Conservation (phyloP, 208 protist species). For the Trypanosoma melophagium region DNA sequence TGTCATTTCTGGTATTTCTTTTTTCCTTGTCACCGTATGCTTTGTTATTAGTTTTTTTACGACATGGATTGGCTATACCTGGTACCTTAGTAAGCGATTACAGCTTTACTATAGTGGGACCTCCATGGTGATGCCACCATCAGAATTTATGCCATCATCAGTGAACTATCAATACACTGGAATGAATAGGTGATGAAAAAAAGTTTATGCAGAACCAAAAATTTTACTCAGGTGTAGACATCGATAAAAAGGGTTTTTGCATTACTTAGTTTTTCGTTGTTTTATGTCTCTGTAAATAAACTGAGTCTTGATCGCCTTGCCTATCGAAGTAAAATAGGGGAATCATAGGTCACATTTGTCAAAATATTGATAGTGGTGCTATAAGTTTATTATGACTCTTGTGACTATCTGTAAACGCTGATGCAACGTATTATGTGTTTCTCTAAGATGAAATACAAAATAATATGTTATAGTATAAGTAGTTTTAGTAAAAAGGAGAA, state of each 20-base stretch:
- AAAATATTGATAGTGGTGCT: background rate
- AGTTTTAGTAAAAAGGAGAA: background rate
- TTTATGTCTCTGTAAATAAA: background rate
- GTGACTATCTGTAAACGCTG: background rate
- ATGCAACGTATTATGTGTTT: background rate
- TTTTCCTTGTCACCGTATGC: conserved; percentile 59
- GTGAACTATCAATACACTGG: background rate
- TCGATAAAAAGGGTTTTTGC: no score
- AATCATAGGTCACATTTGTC: background rate
- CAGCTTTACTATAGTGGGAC: conserved; percentile 58
- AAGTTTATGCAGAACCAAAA: background rate
- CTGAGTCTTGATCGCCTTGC: no score
- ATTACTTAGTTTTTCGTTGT: background rate
- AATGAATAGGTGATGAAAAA: conserved; percentile 14
- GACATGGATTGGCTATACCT: conserved; percentile 75
- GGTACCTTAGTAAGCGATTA: conserved; percentile 72
- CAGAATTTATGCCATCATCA: background rate
- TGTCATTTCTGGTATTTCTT: conserved; percentile 63
- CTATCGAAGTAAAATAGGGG: background rate
- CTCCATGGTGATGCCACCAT: conserved; percentile 2
- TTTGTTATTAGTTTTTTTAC: conserved; percentile 75
- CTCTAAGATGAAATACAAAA: background rate
- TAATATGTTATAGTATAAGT: background rate
- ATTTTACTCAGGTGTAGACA: no score
- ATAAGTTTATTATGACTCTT: background rate